Evolutionary conservation across 2,329 filamentous ascomycete species (phyloP), one percentile per base, ranked within the genome.

Genomic region (Pseudogymnoascus sp.): DNA sequence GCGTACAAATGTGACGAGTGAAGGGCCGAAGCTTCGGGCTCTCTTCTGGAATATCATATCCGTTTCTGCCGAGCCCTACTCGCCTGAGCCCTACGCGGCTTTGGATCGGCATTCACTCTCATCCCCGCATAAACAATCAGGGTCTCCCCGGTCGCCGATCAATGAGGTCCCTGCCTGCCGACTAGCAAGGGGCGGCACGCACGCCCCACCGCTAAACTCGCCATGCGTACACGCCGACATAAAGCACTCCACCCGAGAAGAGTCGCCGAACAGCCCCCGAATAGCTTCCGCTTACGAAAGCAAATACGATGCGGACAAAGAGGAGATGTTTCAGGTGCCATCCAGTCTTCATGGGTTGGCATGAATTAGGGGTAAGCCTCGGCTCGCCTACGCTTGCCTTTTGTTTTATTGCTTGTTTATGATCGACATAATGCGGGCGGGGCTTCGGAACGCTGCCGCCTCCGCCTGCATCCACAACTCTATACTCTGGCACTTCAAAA

Each of bases 141-240:
- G 10, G 26, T 16, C 10, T 14, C 29, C 49, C 49, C 29, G 6
- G 29, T 7, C 16, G 49, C 26, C 49, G 26, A 55, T 55, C 49
- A 55, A n/a, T 52, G 33, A 33, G 26, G 2, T 33, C 49, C 49
- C 49, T 55, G 49, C 6, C 10, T 19, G 49, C 49, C 29, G 49
- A 55, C 29, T 55, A 33, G 33, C 49, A 55, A 33, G 49, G 49
- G 49, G 49, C 49, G 16, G 49, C 49, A 55, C 49, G 49, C 29
- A 55, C 49, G 5, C 49, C 49, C 49, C 49, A 21, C 16, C 45
- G 45, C 45, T 52, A 52, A 33, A 12, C n/a, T 14, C 49, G 10
- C 49, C 49, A 55, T 29, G 49, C 26, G 45, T 33, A 26, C 5
- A 26, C 23, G 23, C 29, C n/a, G 6, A 19, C n/a, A 19, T 26